Evolutionary conservation across 768 basidiomycete species (phyloP), one percentile per base, ranked within the genome.

Genomic region (Mycena vulgaris): DNA sequence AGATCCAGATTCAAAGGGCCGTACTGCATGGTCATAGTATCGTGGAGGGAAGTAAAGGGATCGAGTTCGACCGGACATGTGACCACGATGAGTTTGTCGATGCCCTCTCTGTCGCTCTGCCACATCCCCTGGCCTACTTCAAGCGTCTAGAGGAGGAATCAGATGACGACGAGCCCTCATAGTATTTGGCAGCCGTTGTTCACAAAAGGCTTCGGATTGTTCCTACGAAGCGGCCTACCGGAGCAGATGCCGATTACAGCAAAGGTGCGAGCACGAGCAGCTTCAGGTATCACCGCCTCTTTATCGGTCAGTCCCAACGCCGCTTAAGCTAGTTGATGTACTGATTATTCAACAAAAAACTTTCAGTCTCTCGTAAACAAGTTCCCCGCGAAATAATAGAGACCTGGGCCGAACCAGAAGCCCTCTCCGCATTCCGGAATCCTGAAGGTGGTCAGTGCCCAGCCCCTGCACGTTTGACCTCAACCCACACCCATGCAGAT

Each of bases 161-260:
- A 5, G 61, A 8, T 17, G 40, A 42, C 21, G 40, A 9, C 8
- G 5, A 9, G 21, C 40, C 40, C 5, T 19, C 25, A 3, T 63
- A 49, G 61, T 25, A 30, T 11, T n/a, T 63, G 0, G 61, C 33
- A 2, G 45, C 62, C 0, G 51, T 53, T 5, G 51, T 21, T 23
- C 3, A n/a, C 13, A 28, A 30, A 28, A 33, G 28, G 19, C 62
- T 63, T 4, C 49, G 42, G n/a, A 39, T 63, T 4, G 61, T 28
- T 7, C 61, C 61, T 14, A 21, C 19, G 2, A 27, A 10, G n/a
- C 19, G 11, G 21, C 61, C 61, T 1, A 51, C 60, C 21, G 48
- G 61, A 1, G 33, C 61, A 5, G 48, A 62, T 39, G 49, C 61
- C 21, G 61, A 62, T 5, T 62, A 62, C 33, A 51, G 52, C 33